A percentile compares a stretch with the other conserved stretches of the same genome.
Evolutionary conservation across 2,329 filamentous ascomycete species (phyloP).

Genomic region (Knoxdaviesia capensis): DNA sequence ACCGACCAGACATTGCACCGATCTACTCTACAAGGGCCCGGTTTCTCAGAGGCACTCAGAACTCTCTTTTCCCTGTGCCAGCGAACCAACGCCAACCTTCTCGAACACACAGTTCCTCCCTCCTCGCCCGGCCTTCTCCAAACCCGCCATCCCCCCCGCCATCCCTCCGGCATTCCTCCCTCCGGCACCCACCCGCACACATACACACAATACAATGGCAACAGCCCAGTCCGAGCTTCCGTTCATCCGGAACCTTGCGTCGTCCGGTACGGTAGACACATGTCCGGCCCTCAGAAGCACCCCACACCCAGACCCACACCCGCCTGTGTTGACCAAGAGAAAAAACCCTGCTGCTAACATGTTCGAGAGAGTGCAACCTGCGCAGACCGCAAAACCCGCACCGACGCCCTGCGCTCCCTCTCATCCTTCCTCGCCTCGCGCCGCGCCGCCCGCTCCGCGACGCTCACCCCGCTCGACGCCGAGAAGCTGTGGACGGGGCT

Average conservation of each 20-base stretch:
- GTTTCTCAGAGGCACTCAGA: no score
- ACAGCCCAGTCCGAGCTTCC: conserved; percentile 34
- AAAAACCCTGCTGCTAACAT: no score
- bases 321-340: conserved; percentile 1
- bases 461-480: conserved; percentile 47
- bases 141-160: background rate
- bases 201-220: conserved; percentile 13
- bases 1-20: background rate
- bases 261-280: conserved; percentile 43
- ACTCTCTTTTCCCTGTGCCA: background rate
- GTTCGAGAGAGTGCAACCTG: no score
- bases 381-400: conserved; percentile 57
- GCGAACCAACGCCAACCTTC: background rate
- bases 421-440: conserved; percentile 54
- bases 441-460: conserved; percentile 8
- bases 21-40: background rate
- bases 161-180: no score
- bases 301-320: background rate
- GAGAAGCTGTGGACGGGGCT: conserved; percentile 90
- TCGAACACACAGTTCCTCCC: background rate
- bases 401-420: conserved; percentile 57
- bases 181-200: background rate
- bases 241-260: conserved; percentile 68
- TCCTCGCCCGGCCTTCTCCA: background rate
- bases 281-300: background rate